Evolutionary conservation across 176 grass and related monocot species (phyloP).

Genomic region (Rhipidocladum racemiflorum): DNA sequence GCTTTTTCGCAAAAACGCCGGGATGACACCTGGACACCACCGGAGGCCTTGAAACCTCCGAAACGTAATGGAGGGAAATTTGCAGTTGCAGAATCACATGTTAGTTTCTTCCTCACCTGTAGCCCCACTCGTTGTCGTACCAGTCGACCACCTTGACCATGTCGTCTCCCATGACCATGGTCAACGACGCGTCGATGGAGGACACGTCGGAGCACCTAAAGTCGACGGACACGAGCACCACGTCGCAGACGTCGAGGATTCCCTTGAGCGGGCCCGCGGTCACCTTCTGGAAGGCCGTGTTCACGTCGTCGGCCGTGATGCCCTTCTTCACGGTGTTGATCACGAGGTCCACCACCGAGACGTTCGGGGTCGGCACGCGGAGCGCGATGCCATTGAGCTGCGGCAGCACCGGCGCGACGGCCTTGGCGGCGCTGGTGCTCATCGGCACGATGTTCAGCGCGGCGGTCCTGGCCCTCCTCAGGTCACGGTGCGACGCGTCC

Average conservation of each 20-base stretch:
- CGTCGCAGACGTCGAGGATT: constrained; percentile 78
- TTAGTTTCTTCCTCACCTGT: constrained; percentile 57
- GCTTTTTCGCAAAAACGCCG: no score
- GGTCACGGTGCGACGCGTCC: constrained; percentile 92
- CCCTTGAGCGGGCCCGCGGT: constrained; percentile 69
- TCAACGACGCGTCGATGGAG: constrained; percentile 80
- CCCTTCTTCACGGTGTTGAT: constrained; percentile 88
- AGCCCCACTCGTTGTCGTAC: constrained; percentile 99
- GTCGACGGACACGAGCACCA: constrained; percentile 86
- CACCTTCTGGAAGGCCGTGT: constrained; percentile 70
- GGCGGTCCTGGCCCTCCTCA: constrained; percentile 69
- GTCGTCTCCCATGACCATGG: constrained; percentile 99
- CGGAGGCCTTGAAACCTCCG: no score
- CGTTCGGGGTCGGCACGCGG: constrained; percentile 95
- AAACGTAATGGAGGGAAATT: no score
- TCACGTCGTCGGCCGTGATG: constrained; percentile 80
- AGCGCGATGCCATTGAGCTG: constrained; percentile 97
- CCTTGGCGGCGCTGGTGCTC: constrained; percentile 89
- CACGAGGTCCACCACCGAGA: constrained; percentile 93
- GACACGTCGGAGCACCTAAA: constrained; percentile 93
- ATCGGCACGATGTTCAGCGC: constrained; percentile 99
- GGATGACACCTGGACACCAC: no score
- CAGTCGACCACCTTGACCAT: constrained; percentile 99
- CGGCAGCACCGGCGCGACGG: constrained; percentile 86
- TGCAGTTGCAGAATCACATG: neutral